phyloP scores from a whole-genome alignment of 1,284 basidiomycete species.

The Amylostereum areolatum region DNA sequence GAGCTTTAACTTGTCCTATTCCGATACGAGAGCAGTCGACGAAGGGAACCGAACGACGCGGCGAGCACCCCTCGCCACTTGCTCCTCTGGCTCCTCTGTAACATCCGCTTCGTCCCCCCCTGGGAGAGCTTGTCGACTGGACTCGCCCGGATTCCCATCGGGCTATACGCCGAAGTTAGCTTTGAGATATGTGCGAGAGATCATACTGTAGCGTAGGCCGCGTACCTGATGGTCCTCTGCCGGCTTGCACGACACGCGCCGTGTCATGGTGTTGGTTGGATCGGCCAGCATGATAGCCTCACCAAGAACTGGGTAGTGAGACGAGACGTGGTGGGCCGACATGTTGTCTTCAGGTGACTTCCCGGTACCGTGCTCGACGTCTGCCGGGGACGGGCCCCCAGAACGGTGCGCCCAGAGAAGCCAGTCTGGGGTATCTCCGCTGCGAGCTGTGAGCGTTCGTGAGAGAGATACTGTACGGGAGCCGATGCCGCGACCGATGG shows the following conservation, averaged over 20 bases:
- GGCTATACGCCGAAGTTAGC: neutral
- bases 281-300: neutral
- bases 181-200: neutral
- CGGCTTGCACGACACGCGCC: too few relatives aligned
- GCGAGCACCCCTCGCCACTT: neutral
- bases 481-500: slow-evolving; percentile 1
- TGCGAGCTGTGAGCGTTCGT: slow-evolving; percentile 11
- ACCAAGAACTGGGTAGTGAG: neutral
- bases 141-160: neutral
- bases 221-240: neutral
- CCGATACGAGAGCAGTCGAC: too few relatives aligned
- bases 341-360: slow-evolving; percentile 5
- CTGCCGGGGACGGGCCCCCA: neutral
- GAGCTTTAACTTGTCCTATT: neutral
- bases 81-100: neutral
- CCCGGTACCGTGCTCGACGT: slow-evolving; percentile 10
- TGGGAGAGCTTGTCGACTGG: neutral
- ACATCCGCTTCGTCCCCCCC: neutral
- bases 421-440: slow-evolving; percentile 42
- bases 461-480: slow-evolving; percentile 4
- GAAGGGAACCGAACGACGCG: neutral
- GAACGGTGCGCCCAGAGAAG: slow-evolving; percentile 31
- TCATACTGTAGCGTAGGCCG: slow-evolving; percentile 2
- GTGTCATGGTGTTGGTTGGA: too few relatives aligned
- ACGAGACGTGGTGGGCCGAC: neutral